Evolutionary conservation across 768 basidiomycete genomes (phyloP).

Genomic region (Mycena albidolilacea): DNA sequence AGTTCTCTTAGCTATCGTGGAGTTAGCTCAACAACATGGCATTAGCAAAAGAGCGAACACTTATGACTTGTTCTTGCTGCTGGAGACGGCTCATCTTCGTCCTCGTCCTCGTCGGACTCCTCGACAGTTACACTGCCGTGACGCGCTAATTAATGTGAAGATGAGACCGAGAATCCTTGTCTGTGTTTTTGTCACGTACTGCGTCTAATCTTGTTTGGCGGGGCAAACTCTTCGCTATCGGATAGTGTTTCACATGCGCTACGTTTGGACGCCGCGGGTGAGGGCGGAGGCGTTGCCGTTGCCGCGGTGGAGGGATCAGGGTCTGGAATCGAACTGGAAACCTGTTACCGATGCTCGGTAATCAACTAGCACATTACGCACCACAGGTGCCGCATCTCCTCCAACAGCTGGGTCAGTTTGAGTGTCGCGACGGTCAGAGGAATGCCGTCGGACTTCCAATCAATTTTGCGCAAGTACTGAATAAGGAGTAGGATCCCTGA

Average conservation of each 20-base stretch:
- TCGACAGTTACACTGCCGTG: background rate
- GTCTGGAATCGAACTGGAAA: too few relatives aligned
- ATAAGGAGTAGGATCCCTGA: background rate
- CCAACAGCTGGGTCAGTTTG: slow-evolving; percentile 14
- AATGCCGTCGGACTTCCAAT: too few relatives aligned
- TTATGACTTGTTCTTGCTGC: background rate
- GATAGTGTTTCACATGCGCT: background rate
- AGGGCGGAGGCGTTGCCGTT: too few relatives aligned
- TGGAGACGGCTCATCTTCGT: background rate
- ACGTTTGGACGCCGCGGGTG: background rate
- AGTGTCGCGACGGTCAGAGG: too few relatives aligned
- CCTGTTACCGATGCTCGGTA: background rate
- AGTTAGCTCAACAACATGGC: background rate
- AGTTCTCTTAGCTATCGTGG: background rate
- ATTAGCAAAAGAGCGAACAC: background rate
- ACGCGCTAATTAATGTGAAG: background rate
- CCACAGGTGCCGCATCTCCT: slow-evolving; percentile 7
- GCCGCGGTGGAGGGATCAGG: too few relatives aligned
- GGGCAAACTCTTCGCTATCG: background rate
- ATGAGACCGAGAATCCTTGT: background rate
- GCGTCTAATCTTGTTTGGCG: background rate
- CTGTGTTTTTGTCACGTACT: background rate
- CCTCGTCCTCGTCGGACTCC: slow-evolving; percentile 9
- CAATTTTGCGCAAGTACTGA: too few relatives aligned
- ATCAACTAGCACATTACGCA: background rate